phyloP scores from a whole-genome alignment of 2,329 filamentous ascomycete species.

The Beauveria varroae region DNA sequence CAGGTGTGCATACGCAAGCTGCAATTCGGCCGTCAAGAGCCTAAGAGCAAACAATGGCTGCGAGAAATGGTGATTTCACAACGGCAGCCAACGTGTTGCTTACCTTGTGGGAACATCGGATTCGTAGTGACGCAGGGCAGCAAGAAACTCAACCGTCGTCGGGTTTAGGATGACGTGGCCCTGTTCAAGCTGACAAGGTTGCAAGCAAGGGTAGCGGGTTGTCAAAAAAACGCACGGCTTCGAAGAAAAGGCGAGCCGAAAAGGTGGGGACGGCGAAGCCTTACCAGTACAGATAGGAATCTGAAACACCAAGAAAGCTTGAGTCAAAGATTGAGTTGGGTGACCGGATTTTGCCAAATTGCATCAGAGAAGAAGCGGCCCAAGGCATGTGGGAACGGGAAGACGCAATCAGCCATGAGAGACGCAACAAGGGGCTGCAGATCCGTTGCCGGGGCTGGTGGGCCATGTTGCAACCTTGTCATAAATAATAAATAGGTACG shows the following conservation, averaged over 20 bases:
- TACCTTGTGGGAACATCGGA: not conserved
- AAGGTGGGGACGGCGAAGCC: not conserved
- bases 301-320: not conserved
- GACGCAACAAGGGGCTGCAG: not conserved
- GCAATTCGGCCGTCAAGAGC: not conserved
- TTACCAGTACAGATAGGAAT: not conserved
- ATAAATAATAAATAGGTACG: not conserved
- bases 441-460: not conserved
- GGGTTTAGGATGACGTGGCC: slow-evolving; percentile 10
- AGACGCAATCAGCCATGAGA: not conserved
- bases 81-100: not conserved
- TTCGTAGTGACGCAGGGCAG: not conserved
- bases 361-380: slow-evolving; percentile 1
- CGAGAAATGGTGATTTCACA: not conserved
- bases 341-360: not conserved
- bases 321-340: not conserved
- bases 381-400: not conserved
- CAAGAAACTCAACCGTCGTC: not conserved
- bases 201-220: not conserved
- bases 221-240: not conserved
- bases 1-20: not conserved
- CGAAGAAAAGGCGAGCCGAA: not conserved
- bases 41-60: not conserved
- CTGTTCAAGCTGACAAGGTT: not conserved
- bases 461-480: not conserved